Evolutionary conservation across 2,329 filamentous ascomycete species (phyloP).

Genomic region (Penicillium concentricum): DNA sequence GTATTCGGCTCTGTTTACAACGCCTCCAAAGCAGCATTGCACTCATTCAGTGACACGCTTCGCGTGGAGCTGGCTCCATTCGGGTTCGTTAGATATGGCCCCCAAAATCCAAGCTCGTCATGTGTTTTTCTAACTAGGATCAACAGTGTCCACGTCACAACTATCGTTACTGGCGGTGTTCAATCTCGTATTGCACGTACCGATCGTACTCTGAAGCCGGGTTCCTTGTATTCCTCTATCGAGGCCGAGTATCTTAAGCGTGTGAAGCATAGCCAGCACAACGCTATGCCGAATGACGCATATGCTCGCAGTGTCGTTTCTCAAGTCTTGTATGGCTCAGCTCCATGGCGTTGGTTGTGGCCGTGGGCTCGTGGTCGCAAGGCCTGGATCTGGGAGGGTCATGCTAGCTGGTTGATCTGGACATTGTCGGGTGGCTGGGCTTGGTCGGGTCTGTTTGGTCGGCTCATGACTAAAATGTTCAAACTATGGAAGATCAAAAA

Average conservation of each 20-base stretch:
- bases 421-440: slow-evolving; percentile 51
- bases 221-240: slow-evolving; percentile 54
- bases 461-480: slow-evolving; percentile 53
- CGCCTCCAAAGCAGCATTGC: slow-evolving; percentile 59
- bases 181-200: slow-evolving; percentile 58
- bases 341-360: slow-evolving; percentile 53
- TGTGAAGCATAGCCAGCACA: slow-evolving; percentile 54
- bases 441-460: slow-evolving; percentile 39
- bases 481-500: slow-evolving; percentile 43
- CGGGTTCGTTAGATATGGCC: slow-evolving; percentile 29
- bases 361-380: slow-evolving; percentile 39
- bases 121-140: neutral
- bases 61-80: slow-evolving; percentile 57
- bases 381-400: slow-evolving; percentile 51
- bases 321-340: slow-evolving; percentile 50
- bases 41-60: slow-evolving; percentile 58
- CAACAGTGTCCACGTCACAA: slow-evolving; percentile 50
- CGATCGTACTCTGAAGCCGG: slow-evolving; percentile 47
- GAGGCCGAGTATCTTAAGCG: slow-evolving; percentile 52
- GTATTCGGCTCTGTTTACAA: slow-evolving; percentile 54
- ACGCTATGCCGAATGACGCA: slow-evolving; percentile 51
- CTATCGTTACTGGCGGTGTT: slow-evolving; percentile 61
- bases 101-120: neutral
- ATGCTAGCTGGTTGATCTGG: slow-evolving; percentile 53
- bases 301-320: slow-evolving; percentile 58